A percentile compares a stretch with the other conserved stretches of the same genome.
Evolutionary conservation across 2,329 filamentous ascomycete genomes (phyloP).

Genomic region (Madurella fahalii): DNA sequence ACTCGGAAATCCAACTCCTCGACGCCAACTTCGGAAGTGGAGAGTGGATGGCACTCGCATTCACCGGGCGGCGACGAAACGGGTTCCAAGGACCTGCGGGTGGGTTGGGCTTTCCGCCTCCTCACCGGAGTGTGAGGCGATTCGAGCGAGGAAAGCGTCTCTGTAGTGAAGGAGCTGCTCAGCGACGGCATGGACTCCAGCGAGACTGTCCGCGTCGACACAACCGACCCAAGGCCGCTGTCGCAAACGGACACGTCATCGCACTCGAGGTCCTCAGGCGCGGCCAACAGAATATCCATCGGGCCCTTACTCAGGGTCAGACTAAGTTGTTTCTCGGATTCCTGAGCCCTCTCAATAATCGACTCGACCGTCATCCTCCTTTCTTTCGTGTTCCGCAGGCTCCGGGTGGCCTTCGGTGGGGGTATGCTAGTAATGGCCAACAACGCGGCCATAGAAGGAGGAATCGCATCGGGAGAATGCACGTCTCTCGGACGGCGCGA

Average conservation of each 20-base stretch:
- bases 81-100: constrained; percentile 50
- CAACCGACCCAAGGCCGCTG: constrained; percentile 47
- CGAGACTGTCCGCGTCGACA: constrained; percentile 54
- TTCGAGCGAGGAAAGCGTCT: constrained; percentile 45
- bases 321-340: constrained; percentile 57
- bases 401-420: constrained; percentile 39
- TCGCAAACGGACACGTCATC: constrained; percentile 47
- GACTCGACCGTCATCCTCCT: constrained; percentile 52
- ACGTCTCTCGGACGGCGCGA: constrained; percentile 37
- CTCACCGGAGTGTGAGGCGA: constrained; percentile 43
- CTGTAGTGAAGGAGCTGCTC: constrained; percentile 50
- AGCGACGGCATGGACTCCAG: constrained; percentile 60
- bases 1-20: constrained; percentile 49
- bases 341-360: constrained; percentile 50
- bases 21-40: constrained; percentile 34
- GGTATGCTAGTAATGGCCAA: constrained; percentile 61
- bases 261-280: constrained; percentile 54
- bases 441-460: constrained; percentile 57
- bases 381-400: constrained; percentile 28
- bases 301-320: constrained; percentile 51
- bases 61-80: constrained; percentile 53
- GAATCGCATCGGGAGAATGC: constrained; percentile 51
- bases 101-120: constrained; percentile 40
- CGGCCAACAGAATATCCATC: constrained; percentile 55
- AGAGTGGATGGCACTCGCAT: constrained; percentile 50